phyloP scores from a whole-genome alignment of 2,329 filamentous ascomycete species.

The Endoconidiophora polonica region DNA sequence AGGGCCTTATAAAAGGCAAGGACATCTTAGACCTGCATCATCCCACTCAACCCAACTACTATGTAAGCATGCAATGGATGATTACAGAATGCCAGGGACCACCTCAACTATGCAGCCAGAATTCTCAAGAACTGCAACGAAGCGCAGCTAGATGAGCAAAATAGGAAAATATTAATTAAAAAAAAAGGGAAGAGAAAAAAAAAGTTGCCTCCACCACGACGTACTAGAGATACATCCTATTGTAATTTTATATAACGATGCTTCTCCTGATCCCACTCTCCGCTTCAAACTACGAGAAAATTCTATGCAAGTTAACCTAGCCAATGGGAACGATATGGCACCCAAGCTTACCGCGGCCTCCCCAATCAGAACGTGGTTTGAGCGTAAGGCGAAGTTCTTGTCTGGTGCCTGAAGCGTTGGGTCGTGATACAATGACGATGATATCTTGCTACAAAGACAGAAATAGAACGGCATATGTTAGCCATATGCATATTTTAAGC shows the following conservation, averaged over 20 bases:
- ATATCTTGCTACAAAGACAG: conserved; percentile 41
- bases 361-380: conserved; percentile 68
- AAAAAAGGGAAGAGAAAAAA: too few relatives aligned
- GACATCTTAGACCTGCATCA: conserved; percentile 2
- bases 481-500: not conserved
- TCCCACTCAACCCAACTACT: not conserved
- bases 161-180: too few relatives aligned
- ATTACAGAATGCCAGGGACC: too few relatives aligned
- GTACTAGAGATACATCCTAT: too few relatives aligned
- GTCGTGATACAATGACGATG: conserved; percentile 47
- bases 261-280: not conserved
- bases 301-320: not conserved
- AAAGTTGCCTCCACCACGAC: too few relatives aligned
- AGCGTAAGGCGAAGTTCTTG: conserved; percentile 54
- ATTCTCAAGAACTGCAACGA: too few relatives aligned
- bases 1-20: too few relatives aligned
- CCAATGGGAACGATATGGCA: conserved; percentile 69
- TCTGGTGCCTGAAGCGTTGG: conserved; percentile 24
- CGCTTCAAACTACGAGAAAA: not conserved
- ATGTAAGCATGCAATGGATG: too few relatives aligned
- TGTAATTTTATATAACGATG: not conserved
- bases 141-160: too few relatives aligned
- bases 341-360: conserved; percentile 73
- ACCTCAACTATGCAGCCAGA: too few relatives aligned
- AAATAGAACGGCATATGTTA: conserved; percentile 2